phyloP scores from a whole-genome alignment of 805 yeast genomes.

The Saccharomycopsis olivae region DNA sequence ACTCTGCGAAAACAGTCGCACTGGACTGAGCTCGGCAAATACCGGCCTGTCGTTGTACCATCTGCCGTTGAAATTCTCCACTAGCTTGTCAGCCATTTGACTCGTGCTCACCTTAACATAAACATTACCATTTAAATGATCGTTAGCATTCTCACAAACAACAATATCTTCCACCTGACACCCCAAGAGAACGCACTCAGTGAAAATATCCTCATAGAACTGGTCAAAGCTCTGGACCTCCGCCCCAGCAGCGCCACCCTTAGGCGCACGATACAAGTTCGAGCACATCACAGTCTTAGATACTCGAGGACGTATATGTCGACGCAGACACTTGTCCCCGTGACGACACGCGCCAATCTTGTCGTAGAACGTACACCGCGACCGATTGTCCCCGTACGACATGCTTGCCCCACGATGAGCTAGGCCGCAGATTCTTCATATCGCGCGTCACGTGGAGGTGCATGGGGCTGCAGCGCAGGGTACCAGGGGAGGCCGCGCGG shows the following conservation, averaged over 20 bases:
- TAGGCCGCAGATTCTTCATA: too few species aligned
- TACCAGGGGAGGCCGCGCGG: too few species aligned
- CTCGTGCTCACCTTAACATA: constrained; percentile 51
- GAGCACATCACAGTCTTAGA: constrained; percentile 58
- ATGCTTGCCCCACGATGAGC: too few species aligned
- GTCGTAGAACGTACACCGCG: constrained; percentile 45
- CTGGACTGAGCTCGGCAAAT: constrained; percentile 71
- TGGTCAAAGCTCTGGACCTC: constrained; percentile 37
- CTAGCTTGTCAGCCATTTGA: constrained; percentile 50
- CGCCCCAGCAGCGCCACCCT: constrained; percentile 16
- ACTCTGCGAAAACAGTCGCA: constrained; percentile 56
- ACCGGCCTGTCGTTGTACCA: constrained; percentile 81
- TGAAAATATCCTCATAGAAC: constrained; percentile 62
- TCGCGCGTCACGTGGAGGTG: too few species aligned
- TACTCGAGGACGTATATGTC: constrained; percentile 53
- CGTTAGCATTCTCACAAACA: constrained; percentile 75
- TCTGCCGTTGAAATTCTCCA: constrained; percentile 53
- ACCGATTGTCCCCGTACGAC: too few species aligned
- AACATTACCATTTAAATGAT: constrained; percentile 80
- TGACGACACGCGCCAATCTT: constrained; percentile 92
- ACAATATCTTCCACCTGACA: constrained; percentile 45
- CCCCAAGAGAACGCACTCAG: constrained; percentile 43
- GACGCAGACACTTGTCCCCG: constrained; percentile 76
- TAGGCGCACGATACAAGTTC: constrained; percentile 56
- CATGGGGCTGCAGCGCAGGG: too few species aligned